A percentile compares a stretch with the other conserved stretches of the same genome.
These are phyloP conservation scores for Botryosphaeria dothidea DNA, from an alignment of 2,329 filamentous ascomycete genomes.

Conservation along the genomic window DNA sequence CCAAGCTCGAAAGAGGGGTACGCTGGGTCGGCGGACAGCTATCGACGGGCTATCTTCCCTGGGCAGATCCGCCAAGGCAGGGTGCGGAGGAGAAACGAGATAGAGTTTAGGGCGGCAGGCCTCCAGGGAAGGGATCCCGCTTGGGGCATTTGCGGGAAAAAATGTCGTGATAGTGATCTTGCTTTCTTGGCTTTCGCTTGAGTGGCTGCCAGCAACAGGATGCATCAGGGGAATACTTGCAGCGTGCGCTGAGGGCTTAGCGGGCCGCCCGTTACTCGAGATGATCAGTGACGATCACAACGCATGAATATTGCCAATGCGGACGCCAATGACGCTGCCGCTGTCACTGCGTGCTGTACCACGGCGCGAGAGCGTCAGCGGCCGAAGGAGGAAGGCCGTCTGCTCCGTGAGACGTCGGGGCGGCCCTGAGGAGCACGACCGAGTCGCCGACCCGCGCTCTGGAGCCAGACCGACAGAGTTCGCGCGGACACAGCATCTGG, in stretches of 20 bases:
- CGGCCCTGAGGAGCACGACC: not conserved
- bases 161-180: constrained; percentile 17
- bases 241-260: constrained; percentile 39
- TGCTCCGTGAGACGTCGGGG: not conserved
- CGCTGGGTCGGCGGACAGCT: constrained; percentile 9
- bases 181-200: constrained; percentile 10
- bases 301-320: constrained; percentile 34
- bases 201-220: constrained; percentile 6
- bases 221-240: constrained; percentile 35
- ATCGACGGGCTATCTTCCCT: constrained; percentile 19
- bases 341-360: constrained; percentile 18
- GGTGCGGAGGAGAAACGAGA: constrained; percentile 16
- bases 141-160: constrained; percentile 12
- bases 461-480: constrained; percentile 8
- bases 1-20: constrained; percentile 20
- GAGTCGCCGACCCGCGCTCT: not conserved
- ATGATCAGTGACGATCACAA: constrained; percentile 37
- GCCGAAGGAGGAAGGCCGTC: constrained; percentile 11
- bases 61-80: constrained; percentile 17
- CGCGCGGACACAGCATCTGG: constrained; percentile 14
- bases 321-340: constrained; percentile 11
- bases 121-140: not conserved
- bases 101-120: not conserved
- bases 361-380: constrained; percentile 5
- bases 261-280: constrained; percentile 40